Base-by-base conservation (phyloP, 2,329 filamentous ascomycete genomes). In the Fusarium beomiforme region DNA sequence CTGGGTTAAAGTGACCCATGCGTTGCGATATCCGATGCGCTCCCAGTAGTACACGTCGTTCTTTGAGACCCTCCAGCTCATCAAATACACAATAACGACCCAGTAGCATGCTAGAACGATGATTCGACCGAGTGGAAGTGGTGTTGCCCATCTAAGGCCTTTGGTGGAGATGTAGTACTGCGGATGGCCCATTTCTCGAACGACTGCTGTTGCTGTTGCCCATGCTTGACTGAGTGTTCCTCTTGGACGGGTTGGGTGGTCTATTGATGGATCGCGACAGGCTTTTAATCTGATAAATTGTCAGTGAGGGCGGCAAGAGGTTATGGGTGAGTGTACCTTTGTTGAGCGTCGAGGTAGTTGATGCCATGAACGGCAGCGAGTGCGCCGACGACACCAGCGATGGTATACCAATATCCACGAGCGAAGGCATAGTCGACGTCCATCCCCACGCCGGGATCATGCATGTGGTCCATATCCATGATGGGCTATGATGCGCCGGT, bases 11-110 rank as follows among this genome's bases (percentile, higher is more conserved):
- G 88, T 86, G 29, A 91, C 84, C 90, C 90, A 92, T 21, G 89
- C 90, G 70, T 90, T 90, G 60, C 90, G 88, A 77, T 89, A 92
- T 9, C 88, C 90, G 61, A 92, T 87, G 65, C 89, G 88, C 77
- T 92, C 90, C 82, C 85, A 90, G 77, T 85, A 90, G 71, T 86
- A 86, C 43, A 82, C 83, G 69, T 90, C 89, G 29, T 85, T 74
- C 46, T 84, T 71, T 46, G 89, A 78, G 51, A 84, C 85, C 24
- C 81, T 80, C 67, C 82, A 81, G 5, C 82, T 81, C 84, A 89
- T 88, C 82, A 90, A 87, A 78, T 86, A 88, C 60, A 87, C 80
- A 51, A 91, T 80, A 64, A 90, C 81, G 41, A 85, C 83, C 87
- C 88, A 90, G 79, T 91, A 91, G 66, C 81, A 81, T 16, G 85